Evolutionary conservation across 2,329 filamentous ascomycete species (phyloP), one percentile per base, ranked within the genome.

Genomic region (Madurella fahalii): DNA sequence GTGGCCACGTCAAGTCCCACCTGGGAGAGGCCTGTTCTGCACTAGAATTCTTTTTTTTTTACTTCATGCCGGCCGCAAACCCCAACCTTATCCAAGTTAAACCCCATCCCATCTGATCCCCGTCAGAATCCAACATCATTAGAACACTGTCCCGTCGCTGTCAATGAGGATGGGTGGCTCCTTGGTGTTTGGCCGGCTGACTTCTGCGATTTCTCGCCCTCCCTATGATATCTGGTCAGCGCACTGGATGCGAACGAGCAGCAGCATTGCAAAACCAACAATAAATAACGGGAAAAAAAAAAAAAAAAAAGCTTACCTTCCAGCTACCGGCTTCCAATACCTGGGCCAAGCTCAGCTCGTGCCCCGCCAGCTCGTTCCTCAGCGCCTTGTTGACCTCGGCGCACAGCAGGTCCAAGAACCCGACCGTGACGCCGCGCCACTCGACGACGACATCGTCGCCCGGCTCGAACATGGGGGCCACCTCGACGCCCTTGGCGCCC

Each of bases 161-260:
- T 95, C 82, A 64, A 97, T 96, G 74, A 96, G 85, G 67, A 99
- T 97, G 4, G 94, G 94, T 32, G 93, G 90, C 69, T 95, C 90
- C 74, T 94, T 96, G 50, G 94, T 97, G 67, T 96, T 97, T 18
- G 94, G 94, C 63, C 94, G 82, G 63, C 90, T 93, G 61, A 96
- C 90, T 74, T 96, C 93, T 59, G 94, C 94, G 69, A 97, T 88
- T 74, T 97, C 94, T 67, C 94, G 86, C 56, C 94, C 94, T 64
- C 93, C 93, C 92, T 82, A 55, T 52, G 1, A 13, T 39, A 9
- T 13, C 34, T 5, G 25, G 52, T 59, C 32, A 59, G 57, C 37
- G 40, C 17, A 44, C 47, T 18, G 44, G 53, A 16, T 39, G 45
- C 4, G 57, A 42, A 37, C 30, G n/a, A 9, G 46, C 41, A 11